These are phyloP conservation scores for Colletotrichum sublineola DNA, from an alignment of 2,329 filamentous ascomycete species.

Conservation along the genomic window DNA sequence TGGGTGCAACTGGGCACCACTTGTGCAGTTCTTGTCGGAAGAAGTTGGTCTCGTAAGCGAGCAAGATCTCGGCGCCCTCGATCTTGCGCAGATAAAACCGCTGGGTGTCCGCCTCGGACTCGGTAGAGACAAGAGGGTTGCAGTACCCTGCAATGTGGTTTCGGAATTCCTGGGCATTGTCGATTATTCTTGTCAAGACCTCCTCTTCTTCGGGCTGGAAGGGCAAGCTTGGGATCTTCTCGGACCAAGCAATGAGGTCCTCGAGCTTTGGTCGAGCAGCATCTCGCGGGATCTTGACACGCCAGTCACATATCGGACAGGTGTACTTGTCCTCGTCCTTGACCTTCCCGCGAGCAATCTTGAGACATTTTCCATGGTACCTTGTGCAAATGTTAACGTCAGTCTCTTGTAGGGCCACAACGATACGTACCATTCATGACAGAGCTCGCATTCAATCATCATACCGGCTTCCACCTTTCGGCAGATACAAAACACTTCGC, in stretches of 20 bases:
- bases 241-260: conserved; percentile 85
- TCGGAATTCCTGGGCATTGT: conserved; percentile 86
- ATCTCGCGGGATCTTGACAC: conserved; percentile 96
- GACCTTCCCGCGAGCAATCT: conserved; percentile 96
- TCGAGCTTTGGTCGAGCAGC: conserved; percentile 95
- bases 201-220: conserved; percentile 98
- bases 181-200: conserved; percentile 85
- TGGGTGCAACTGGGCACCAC: conserved; percentile 90
- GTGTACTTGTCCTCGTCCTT: conserved; percentile 99
- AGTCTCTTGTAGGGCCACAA: conserved; percentile 26
- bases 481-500: conserved; percentile 97
- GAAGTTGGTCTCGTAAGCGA: conserved; percentile 96
- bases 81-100: conserved; percentile 97
- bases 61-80: conserved; percentile 93
- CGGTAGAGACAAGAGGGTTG: conserved; percentile 83
- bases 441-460: conserved; percentile 99
- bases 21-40: conserved; percentile 96
- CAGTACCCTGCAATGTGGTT: conserved; percentile 85
- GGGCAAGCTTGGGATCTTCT: conserved; percentile 83
- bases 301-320: conserved; percentile 97
- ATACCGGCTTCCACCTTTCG: conserved; percentile 93
- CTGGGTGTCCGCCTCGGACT: conserved; percentile 89
- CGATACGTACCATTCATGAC: conserved; percentile 87
- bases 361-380: conserved; percentile 98
- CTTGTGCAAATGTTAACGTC: conserved; percentile 56